Conservation (phyloP, 2,329 filamentous ascomycete genomes). For the Ophiostoma fasciatum region DNA sequence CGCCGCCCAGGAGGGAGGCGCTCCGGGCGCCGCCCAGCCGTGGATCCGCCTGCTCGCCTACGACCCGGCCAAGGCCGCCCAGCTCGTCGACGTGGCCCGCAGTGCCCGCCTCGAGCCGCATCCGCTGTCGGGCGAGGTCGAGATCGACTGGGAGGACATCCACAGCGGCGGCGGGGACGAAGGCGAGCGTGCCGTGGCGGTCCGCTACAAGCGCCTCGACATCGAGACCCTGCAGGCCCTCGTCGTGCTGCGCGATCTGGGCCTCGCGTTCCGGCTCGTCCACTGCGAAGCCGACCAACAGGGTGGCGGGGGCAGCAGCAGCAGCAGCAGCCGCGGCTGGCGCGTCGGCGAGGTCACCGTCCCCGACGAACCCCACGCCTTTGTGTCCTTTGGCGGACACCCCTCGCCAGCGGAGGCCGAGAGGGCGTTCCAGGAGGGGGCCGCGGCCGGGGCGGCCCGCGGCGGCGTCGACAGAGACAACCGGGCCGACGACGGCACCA, state of each 20-base stretch:
- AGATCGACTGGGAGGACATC: slow-evolving; percentile 47
- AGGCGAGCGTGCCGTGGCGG: slow-evolving; percentile 42
- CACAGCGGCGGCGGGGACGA: slow-evolving; percentile 17
- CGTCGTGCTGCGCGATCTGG: slow-evolving; percentile 42
- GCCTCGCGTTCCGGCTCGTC: slow-evolving; percentile 49
- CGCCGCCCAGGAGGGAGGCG: too few species aligned
- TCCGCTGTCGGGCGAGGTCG: slow-evolving; percentile 65
- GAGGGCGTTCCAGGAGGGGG: slow-evolving; percentile 26
- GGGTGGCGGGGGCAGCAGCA: slow-evolving; percentile 37
- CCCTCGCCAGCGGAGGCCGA: slow-evolving; percentile 46
- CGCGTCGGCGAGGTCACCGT: slow-evolving; percentile 54
- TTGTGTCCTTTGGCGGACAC: slow-evolving; percentile 35
- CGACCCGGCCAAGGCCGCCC: slow-evolving; percentile 39
- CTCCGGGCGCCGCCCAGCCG: too few species aligned
- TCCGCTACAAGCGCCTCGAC: slow-evolving; percentile 54
- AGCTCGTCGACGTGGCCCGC: slow-evolving; percentile 45
- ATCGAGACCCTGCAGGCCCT: slow-evolving; percentile 59
- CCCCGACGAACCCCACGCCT: slow-evolving; percentile 41
- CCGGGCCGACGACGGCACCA: neutral
- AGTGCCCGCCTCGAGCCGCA: slow-evolving; percentile 60
- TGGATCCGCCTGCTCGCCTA: slow-evolving; percentile 66
- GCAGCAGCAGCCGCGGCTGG: slow-evolving; percentile 42
- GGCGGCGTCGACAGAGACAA: slow-evolving; percentile 1
- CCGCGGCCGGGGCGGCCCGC: neutral
- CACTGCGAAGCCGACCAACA: slow-evolving; percentile 54